These are phyloP conservation scores for Phalaenopsis aphrodite DNA, from an alignment of 106 monocot genomes.

Conservation along the genomic window DNA sequence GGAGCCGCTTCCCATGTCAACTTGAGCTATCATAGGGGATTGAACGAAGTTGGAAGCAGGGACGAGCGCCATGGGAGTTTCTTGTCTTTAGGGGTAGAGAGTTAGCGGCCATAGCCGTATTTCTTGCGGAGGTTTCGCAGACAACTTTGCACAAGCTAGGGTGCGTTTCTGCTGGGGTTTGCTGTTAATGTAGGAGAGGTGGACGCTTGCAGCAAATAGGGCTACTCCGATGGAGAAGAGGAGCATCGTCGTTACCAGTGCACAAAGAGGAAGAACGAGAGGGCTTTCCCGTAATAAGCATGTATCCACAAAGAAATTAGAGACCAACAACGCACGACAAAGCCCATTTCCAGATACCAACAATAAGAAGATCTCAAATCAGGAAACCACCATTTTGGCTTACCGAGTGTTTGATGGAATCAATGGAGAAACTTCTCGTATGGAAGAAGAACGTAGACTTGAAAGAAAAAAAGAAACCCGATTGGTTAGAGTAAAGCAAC, in stretches of 20 bases:
- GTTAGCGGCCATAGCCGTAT: constrained; percentile 25
- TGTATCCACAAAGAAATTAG: too few relatives aligned
- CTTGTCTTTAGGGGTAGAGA: neutral
- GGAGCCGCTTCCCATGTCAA: constrained; percentile 62
- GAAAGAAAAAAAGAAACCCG: too few relatives aligned
- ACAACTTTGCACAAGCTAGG: constrained; percentile 55
- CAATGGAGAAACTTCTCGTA: too few relatives aligned
- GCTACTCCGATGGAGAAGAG: constrained; percentile 32
- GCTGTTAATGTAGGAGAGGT: constrained; percentile 68
- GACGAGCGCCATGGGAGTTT: constrained; percentile 37
- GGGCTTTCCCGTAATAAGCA: too few relatives aligned
- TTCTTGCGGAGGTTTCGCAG: constrained; percentile 56
- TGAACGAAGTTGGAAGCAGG: neutral
- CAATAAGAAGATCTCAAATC: too few relatives aligned
- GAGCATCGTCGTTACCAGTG: constrained; percentile 12
- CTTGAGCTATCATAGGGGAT: constrained; percentile 10
- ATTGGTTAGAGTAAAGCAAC: too few relatives aligned
- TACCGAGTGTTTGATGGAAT: too few relatives aligned
- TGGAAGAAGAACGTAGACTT: too few relatives aligned
- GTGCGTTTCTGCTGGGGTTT: constrained; percentile 55
- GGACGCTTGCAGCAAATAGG: constrained; percentile 47
- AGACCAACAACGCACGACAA: too few relatives aligned
- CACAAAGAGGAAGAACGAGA: too few relatives aligned
- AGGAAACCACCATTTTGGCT: too few relatives aligned
- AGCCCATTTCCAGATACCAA: too few relatives aligned